A percentile compares a stretch with the other conserved stretches of the same genome.
Evolutionary conservation across 2,329 filamentous ascomycete species (phyloP).

Genomic region (Bipolaris cookei): DNA sequence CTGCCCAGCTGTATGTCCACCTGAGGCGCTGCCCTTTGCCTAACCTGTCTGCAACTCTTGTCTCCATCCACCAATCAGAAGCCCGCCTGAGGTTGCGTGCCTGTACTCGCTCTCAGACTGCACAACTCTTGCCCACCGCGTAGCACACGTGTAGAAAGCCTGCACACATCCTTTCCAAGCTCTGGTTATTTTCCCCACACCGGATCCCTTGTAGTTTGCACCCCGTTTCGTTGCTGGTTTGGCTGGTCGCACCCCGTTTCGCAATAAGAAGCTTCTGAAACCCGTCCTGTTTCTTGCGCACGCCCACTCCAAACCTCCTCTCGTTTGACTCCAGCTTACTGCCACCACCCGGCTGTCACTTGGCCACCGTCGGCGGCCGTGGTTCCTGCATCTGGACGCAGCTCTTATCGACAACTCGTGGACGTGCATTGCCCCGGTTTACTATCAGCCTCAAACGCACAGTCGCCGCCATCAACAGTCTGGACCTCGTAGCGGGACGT

Average conservation of each 20-base stretch:
- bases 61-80: constrained; percentile 11
- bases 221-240: constrained; percentile 2
- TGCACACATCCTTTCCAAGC: not conserved
- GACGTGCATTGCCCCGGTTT: constrained; percentile 14
- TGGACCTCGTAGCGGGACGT: constrained; percentile 15
- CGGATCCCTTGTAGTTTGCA: not conserved
- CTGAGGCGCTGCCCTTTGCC: constrained; percentile 7
- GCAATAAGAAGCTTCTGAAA: constrained; percentile 8
- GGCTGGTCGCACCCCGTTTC: not conserved
- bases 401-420: not conserved
- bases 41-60: not conserved
- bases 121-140: constrained; percentile 4
- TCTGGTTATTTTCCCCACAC: constrained; percentile 1
- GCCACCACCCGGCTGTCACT: not conserved
- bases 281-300: not conserved
- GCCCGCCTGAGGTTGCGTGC: constrained; percentile 13
- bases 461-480: constrained; percentile 15
- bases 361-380: not conserved
- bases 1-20: constrained; percentile 2
- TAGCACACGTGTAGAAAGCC: not conserved
- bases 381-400: constrained; percentile 4
- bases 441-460: constrained; percentile 1
- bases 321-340: not conserved
- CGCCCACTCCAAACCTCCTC: not conserved
- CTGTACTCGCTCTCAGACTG: constrained; percentile 9